Conservation (phyloP, 352 stramenopile species). For the Phytophthora tentaculata region DNA sequence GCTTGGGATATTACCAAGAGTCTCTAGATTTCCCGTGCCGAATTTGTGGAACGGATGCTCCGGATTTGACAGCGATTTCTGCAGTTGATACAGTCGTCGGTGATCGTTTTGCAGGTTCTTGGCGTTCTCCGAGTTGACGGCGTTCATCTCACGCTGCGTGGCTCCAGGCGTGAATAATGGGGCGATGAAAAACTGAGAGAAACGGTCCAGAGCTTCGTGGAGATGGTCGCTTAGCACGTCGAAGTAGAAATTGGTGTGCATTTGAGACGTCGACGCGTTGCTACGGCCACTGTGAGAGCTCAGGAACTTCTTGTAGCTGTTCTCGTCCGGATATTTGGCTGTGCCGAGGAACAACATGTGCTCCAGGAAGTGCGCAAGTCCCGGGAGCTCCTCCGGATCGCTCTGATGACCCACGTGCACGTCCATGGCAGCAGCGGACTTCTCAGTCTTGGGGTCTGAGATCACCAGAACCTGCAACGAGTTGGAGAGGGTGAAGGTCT, state of each 20-base stretch:
- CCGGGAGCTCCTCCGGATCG: constrained; percentile 87
- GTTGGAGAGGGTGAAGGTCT: constrained; percentile 59
- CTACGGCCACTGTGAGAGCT: constrained; percentile 92
- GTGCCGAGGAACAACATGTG: constrained; percentile 99
- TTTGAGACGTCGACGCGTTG: constrained; percentile 97
- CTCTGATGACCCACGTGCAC: constrained; percentile 95
- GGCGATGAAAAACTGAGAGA: constrained; percentile 98
- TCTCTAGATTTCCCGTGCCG: constrained; percentile 90
- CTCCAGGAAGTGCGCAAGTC: constrained; percentile 93
- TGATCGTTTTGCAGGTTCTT: constrained; percentile 97
- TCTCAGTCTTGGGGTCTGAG: constrained; percentile 92
- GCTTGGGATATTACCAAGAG: constrained; percentile 55
- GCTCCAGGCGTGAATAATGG: constrained; percentile 92
- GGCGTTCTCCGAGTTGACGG: constrained; percentile 96
- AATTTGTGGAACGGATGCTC: constrained; percentile 91
- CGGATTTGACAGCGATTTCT: constrained; percentile 74
- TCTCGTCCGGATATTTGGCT: constrained; percentile 95
- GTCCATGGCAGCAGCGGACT: constrained; percentile 94
- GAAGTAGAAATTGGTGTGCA: constrained; percentile 98
- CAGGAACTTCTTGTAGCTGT: constrained; percentile 95
- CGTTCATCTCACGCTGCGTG: constrained; percentile 95
- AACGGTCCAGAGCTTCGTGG: constrained; percentile 93
- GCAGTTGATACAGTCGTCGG: constrained; percentile 82
- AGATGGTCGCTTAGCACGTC: constrained; percentile 88
- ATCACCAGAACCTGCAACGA: constrained; percentile 82